Evolutionary conservation across 2,329 filamentous ascomycete species (phyloP), one percentile per base, ranked within the genome.

Genomic region (Gliomastix tumulicola): DNA sequence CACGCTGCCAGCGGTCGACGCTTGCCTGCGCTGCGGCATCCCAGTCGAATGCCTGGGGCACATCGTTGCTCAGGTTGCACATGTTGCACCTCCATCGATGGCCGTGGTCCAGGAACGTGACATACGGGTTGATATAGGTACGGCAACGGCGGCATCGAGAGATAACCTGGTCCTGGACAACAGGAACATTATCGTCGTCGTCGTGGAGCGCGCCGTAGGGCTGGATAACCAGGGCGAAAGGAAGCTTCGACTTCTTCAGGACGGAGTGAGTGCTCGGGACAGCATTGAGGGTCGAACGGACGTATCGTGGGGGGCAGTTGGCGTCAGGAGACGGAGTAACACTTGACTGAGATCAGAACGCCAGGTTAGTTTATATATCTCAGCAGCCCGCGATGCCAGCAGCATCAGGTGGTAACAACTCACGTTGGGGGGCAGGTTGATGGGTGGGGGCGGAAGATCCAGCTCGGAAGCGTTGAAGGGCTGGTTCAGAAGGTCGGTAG

Each of bases 71-170:
- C 46, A 98, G 71, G 62, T 95, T 97, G 63, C 92, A 98, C 89
- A 98, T 96, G 66, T 98, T 98, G 69, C 92, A 98, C 54, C 90
- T 83, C 92, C 92, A 98, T 55, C 92, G 79, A 65, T 98, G 92
- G 32, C 92, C 92, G 55, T 97, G 88, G 52, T 98, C 92, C 42
- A 98, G 69, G 66, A 98, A 98, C 32, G 87, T 88, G 41, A 94
- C 92, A 50, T 90, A 98, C 11, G 92, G 89, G 59, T 97, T 97
- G 70, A 97, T 97, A 60, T 97, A 97, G 38, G 90, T 92, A 49
- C 92, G 76, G 65, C 92, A 98, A 63, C 92, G 82, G 60, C 92
- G 79, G 70, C 92, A 98, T 54, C 92, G 82, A 39, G 90, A 94
- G 57, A 98, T 98, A 46, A 97, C 86, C 64, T 97, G 92, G 59